These are phyloP conservation scores for Avena eriantha DNA, from an alignment of 176 grass and related monocot species.

Conservation along the genomic window DNA sequence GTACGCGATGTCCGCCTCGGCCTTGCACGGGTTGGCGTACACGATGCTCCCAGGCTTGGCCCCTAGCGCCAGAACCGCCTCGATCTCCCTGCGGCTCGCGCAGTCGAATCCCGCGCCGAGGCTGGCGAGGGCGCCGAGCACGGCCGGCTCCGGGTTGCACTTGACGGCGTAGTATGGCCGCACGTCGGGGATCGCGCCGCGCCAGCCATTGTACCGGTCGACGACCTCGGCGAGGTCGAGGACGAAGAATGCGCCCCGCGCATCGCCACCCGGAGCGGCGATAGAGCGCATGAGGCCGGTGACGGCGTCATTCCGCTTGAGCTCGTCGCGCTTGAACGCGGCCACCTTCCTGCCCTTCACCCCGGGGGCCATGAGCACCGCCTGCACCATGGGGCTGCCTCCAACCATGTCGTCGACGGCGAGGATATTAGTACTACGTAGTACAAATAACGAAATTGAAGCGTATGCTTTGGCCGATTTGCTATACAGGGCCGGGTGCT, in stretches of 20 bases:
- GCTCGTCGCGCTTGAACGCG: slow-evolving; percentile 7
- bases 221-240: slow-evolving; percentile 40
- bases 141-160: not conserved
- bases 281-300: slow-evolving; percentile 34
- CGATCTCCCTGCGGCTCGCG: not conserved
- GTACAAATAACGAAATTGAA: too few species aligned
- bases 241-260: slow-evolving; percentile 47
- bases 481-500: too few species aligned
- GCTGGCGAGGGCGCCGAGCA: not conserved
- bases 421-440: too few species aligned
- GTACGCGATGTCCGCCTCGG: not conserved
- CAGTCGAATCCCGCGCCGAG: slow-evolving; percentile 4
- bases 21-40: slow-evolving; percentile 12
- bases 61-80: not conserved
- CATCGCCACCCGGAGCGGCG: not conserved
- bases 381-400: slow-evolving; percentile 42
- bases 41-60: not conserved
- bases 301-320: slow-evolving; percentile 32
- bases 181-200: not conserved
- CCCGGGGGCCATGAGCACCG: slow-evolving; percentile 40
- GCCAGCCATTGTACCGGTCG: not conserved
- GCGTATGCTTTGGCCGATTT: too few species aligned
- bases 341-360: slow-evolving; percentile 44
- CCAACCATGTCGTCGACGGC: not conserved
- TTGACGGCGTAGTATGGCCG: not conserved